Evolutionary conservation across 2,329 filamentous ascomycete genomes (phyloP).

Genomic region (Neophaeococcomyces mojaviensis): DNA sequence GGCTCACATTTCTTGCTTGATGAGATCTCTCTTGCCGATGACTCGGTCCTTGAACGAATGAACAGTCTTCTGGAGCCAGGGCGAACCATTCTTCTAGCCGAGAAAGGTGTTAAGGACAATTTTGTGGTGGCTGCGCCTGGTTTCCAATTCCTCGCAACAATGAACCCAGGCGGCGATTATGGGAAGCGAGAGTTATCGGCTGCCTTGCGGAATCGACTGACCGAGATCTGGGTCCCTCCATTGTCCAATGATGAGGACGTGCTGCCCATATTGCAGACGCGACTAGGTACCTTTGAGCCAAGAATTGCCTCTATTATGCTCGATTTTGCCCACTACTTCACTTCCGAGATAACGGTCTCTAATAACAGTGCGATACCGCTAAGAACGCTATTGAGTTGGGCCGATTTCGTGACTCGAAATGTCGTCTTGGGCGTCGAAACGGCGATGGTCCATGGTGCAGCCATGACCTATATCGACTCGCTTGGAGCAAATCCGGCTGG

Average conservation of each 20-base stretch:
- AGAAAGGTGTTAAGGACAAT: conserved; percentile 82
- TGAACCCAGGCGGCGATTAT: conserved; percentile 98
- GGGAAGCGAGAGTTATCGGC: conserved; percentile 96
- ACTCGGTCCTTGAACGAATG: conserved; percentile 89
- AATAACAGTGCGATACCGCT: conserved; percentile 75
- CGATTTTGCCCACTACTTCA: conserved; percentile 89
- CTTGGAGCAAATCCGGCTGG: conserved; percentile 92
- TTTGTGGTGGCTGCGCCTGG: conserved; percentile 66
- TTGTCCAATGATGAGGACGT: conserved; percentile 80
- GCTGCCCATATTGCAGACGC: conserved; percentile 73
- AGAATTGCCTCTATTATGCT: conserved; percentile 64
- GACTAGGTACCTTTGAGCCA: conserved; percentile 53
- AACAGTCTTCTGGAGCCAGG: conserved; percentile 94
- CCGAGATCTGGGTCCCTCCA: conserved; percentile 95
- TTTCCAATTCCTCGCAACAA: conserved; percentile 95
- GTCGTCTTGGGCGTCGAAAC: conserved; percentile 41
- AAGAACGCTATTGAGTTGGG: conserved; percentile 87
- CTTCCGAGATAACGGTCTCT: conserved; percentile 66
- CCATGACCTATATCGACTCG: conserved; percentile 92
- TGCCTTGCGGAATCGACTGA: conserved; percentile 90
- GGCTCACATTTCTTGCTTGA: conserved; percentile 90
- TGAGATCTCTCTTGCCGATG: conserved; percentile 94
- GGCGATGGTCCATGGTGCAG: conserved; percentile 71
- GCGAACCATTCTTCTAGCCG: conserved; percentile 77
- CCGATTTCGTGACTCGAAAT: conserved; percentile 76